Percentiles rank a stretch among this genome's conserved stretches.
These are phyloP conservation scores for Wallacemonas sp. DNA, from an alignment of 208 protist species.

Conservation along the genomic window DNA sequence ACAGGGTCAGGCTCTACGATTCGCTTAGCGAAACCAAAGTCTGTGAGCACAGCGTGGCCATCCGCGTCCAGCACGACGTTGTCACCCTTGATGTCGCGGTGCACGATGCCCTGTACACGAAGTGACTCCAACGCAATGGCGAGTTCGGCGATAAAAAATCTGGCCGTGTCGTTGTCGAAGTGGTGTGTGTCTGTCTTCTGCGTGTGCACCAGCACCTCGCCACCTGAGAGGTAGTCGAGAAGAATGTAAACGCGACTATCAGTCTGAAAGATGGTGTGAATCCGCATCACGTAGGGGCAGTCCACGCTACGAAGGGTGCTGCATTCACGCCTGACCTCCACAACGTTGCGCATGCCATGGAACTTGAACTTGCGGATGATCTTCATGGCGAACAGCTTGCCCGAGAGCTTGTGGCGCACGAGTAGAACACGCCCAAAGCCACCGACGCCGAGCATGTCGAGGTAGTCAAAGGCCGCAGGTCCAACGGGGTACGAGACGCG, in stretches of 20 bases:
- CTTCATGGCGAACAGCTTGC: conserved; percentile 71
- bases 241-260: conserved; percentile 85
- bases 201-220: conserved; percentile 93
- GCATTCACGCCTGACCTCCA: conserved; percentile 72
- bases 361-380: conserved; percentile 62
- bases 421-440: conserved; percentile 76
- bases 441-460: conserved; percentile 68
- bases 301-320: conserved; percentile 55
- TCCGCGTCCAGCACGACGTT: conserved; percentile 83
- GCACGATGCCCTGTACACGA: conserved; percentile 67
- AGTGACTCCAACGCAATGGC: conserved; percentile 84
- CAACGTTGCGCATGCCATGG: conserved; percentile 49
- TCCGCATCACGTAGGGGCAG: conserved; percentile 86
- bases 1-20: conserved; percentile 42
- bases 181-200: conserved; percentile 44
- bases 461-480: conserved; percentile 45
- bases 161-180: conserved; percentile 52
- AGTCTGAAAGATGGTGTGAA: conserved; percentile 84
- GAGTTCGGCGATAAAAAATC: conserved; percentile 92
- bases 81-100: conserved; percentile 89
- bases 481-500: conserved; percentile 40
- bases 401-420: conserved; percentile 57
- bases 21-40: conserved; percentile 88
- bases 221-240: conserved; percentile 92
- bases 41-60: conserved; percentile 75